Evolutionary conservation across 345 rosid species (phyloP), one percentile per base, ranked within the genome.

Genomic region (Anacardium occidentale): DNA sequence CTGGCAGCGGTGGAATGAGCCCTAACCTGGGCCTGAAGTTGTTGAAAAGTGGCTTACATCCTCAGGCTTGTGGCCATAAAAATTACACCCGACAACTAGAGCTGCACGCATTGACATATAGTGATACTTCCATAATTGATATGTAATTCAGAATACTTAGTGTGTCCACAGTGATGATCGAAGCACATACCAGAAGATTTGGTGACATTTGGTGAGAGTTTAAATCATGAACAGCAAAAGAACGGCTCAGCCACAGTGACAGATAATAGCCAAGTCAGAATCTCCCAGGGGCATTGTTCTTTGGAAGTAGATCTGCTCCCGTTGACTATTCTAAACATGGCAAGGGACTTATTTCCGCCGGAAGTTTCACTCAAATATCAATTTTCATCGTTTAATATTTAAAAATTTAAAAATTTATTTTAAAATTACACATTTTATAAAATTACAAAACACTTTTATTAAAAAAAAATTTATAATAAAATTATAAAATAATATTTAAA

Each of bases 21-120:
- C 64, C 87, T 80, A 37, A 90, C 91, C 81, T 85, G 91, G 74
- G 86, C 89, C 81, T 80, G 91, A 77, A 89, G 90, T 74, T 82
- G 89, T 75, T 90, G 90, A 80, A 89, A 87, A 60, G 89, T 86
- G 62, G 90, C 90, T 56, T 85, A 85, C 90, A 90, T 87, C 81
- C 91, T 76, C 48, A 87, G 82, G 84, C 85, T 83, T 20, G 88
- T 87, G 55, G 90, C 94, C 85, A 85, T 79, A 69, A 87, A 62
- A 79, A 87, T 87, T 64, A 89, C 82, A 53, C 86, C 86, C 83
- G 21, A 90, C 90, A 53, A 87, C 90, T 50, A 87, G 53, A 87
- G 86, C 90, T 90, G 83, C 81, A 79, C 17, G 47, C 52, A 67
- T n/a, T 62, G 48, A 60, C 55, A 60, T 4, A 70, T 29, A 2